phyloP scores from a whole-genome alignment of 768 basidiomycete species.

The Phylloporus scabripes region DNA sequence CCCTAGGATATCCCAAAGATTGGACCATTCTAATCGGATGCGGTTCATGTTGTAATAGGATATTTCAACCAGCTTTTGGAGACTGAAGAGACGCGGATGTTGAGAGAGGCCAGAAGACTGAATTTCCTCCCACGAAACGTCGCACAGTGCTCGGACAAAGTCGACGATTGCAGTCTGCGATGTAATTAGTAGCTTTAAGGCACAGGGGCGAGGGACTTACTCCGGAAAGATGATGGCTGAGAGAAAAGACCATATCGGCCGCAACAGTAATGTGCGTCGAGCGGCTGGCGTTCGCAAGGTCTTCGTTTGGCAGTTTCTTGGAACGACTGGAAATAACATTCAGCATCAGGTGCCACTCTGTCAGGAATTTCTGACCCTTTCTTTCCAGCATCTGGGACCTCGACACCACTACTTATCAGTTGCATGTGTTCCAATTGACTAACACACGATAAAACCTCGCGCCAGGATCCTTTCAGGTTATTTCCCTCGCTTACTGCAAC shows the following conservation, averaged over 20 bases:
- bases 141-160: conserved; percentile 92
- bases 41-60: conserved; percentile 99
- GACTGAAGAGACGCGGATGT: conserved; percentile 90
- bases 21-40: conserved; percentile 97
- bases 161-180: conserved; percentile 90
- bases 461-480: conserved; percentile 92
- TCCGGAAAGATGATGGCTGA: conserved; percentile 90
- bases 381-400: conserved; percentile 70
- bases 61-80: conserved; percentile 97
- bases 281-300: conserved; percentile 92
- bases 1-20: conserved; percentile 95
- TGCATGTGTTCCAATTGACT: conserved; percentile 99
- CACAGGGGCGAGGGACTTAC: conserved; percentile 44
- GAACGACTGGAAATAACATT: conserved; percentile 27
- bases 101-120: conserved; percentile 94
- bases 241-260: conserved; percentile 98
- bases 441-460: conserved; percentile 93
- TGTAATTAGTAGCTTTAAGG: conserved; percentile 6
- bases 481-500: conserved; percentile 97
- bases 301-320: conserved; percentile 77
- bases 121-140: conserved; percentile 99
- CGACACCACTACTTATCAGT: conserved; percentile 86
- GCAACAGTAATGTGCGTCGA: conserved; percentile 98
- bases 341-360: conserved; percentile 1
- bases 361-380: conserved; percentile 58